These are phyloP conservation scores for Hepatocystis sp. DNA, from an alignment of 169 alveolate species.

Conservation along the genomic window DNA sequence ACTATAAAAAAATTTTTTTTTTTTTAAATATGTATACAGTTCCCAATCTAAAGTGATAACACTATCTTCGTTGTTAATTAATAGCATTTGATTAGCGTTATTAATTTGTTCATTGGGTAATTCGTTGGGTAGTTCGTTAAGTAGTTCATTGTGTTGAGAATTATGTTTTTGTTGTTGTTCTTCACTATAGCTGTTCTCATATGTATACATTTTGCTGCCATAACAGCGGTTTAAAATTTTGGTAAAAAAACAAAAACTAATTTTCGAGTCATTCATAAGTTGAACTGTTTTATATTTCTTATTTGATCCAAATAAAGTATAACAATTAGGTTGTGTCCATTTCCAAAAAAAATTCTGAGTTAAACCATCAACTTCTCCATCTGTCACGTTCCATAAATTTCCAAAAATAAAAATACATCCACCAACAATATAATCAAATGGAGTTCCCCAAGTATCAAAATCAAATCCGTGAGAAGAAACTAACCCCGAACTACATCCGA, in stretches of 20 bases:
- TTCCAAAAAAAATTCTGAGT: conserved; percentile 81
- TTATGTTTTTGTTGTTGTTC: no score
- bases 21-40: conserved; percentile 29
- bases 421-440: conserved; percentile 77
- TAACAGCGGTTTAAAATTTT: conserved; percentile 3
- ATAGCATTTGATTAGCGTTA: neutral
- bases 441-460: conserved; percentile 77
- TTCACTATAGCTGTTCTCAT: no score
- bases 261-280: neutral
- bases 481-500: conserved; percentile 85
- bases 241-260: conserved; percentile 30
- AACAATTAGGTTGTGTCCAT: conserved; percentile 83
- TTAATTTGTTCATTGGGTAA: no score
- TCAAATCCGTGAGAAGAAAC: conserved; percentile 70
- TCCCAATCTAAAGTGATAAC: conserved; percentile 39
- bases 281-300: conserved; percentile 22
- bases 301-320: conserved; percentile 67
- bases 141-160: no score
- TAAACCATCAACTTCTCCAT: conserved; percentile 82
- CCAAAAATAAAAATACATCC: conserved; percentile 81
- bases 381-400: conserved; percentile 82
- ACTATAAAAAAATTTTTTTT: conserved; percentile 49
- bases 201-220: neutral
- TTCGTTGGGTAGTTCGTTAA: no score
- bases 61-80: conserved; percentile 35